A percentile compares a stretch with the other conserved stretches of the same genome.
Conservation (phyloP, 2,329 filamentous ascomycete species). For the Botryotinia narcissicola region DNA sequence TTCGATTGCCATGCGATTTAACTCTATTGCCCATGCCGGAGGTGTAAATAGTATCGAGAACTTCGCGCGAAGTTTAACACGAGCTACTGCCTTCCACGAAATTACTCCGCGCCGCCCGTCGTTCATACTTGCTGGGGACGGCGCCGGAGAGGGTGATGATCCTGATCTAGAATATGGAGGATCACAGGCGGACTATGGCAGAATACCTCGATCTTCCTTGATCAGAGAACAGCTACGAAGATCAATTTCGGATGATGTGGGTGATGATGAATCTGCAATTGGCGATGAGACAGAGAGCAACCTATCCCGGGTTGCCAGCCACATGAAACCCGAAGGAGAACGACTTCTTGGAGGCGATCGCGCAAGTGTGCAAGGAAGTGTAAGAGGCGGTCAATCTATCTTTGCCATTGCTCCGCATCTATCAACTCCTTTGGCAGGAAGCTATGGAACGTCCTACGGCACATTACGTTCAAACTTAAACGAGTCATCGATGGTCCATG, state of each 20-base stretch:
- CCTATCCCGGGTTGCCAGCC: slow-evolving; percentile 40
- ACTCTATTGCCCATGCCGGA: slow-evolving; percentile 67
- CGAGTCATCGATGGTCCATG: slow-evolving; percentile 49
- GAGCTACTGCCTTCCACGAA: slow-evolving; percentile 84
- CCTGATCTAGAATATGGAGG: slow-evolving; percentile 33
- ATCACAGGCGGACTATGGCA: slow-evolving; percentile 31
- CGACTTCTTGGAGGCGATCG: slow-evolving; percentile 27
- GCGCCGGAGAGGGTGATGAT: slow-evolving; percentile 23
- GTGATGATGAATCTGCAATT: slow-evolving; percentile 32
- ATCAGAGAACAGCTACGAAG: slow-evolving; percentile 53
- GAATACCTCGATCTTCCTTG: slow-evolving; percentile 39
- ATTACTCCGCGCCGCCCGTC: slow-evolving; percentile 77
- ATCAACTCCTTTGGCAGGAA: slow-evolving; percentile 67
- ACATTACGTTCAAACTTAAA: slow-evolving; percentile 43
- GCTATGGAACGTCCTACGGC: slow-evolving; percentile 63
- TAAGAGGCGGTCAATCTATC: slow-evolving; percentile 47
- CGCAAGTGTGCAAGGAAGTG: slow-evolving; percentile 36
- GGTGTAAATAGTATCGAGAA: slow-evolving; percentile 93
- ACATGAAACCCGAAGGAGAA: slow-evolving; percentile 39
- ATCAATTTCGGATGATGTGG: slow-evolving; percentile 35
- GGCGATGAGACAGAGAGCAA: slow-evolving; percentile 24
- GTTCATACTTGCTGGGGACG: slow-evolving; percentile 64
- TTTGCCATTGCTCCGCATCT: slow-evolving; percentile 60
- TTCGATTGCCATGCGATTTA: slow-evolving; percentile 57
- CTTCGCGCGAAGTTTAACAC: slow-evolving; percentile 88